Evolutionary conservation across 768 basidiomycete species (phyloP), one percentile per base, ranked within the genome.

Genomic region (Wakefieldia striispora): DNA sequence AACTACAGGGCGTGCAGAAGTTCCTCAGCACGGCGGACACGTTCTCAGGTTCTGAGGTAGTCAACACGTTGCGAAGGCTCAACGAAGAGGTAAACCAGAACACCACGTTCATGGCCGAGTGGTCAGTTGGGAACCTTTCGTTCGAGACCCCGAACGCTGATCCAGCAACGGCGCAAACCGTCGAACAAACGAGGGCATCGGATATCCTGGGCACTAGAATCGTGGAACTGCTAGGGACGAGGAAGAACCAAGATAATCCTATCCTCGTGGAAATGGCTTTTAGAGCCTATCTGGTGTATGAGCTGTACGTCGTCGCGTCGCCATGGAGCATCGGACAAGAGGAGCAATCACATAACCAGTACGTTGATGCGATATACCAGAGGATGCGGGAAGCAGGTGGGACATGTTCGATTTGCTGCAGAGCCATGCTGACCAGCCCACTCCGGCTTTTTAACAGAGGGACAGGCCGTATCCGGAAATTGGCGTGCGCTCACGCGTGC

Each of bases 41-140:
- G 1, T 62, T 70, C 36, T 74, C 80, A 0, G 70, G 70, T 11
- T 70, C 71, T 9, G 79, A 83, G 27, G 70, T 81, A 6, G 60
- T 72, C 26, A 55, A 59, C 6, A 67, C 72, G 50, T 59, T 81
- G 4, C 68, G 71, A 37, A 65, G 63, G 16, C 59, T 82, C 35
- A 76, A 80, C 51, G 60, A 71, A 14, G 72, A 73, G 49, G 75
- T 79, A 17, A 72, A 68, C 39, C 76, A 80, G 51, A 68, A 64
- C 12, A 71, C 75, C 9, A 71, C 74, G 0, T 66, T 63, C 33
- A 69, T 81, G 43, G 71, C 76, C 6, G 76, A 79, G 47, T 56
- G 71, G 45, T 67, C 75, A 13, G 65, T 74, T 5, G 77, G 76
- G 46, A 45, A 67, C 3, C 71, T 74, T 57, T 54, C 45, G 7